Evolutionary conservation across 495 filamentous ascomycete genomes (phyloP), one percentile per base, ranked within the genome.

Genomic region (Neurospora hispaniola): DNA sequence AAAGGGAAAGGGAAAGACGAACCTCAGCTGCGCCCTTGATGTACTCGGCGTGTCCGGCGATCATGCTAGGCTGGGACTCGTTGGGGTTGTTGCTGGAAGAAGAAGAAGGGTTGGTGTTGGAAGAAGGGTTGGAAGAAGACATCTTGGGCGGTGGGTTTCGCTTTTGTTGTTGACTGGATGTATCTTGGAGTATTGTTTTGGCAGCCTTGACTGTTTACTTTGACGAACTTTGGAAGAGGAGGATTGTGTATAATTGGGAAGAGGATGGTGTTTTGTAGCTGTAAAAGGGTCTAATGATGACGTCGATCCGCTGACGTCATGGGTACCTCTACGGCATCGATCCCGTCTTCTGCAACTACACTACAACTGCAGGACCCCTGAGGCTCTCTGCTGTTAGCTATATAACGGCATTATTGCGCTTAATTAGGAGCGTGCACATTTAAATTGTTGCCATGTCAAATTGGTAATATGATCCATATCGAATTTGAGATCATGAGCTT

Each of bases 11-110:
- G 35, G 35, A 38, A 38, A 27, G 5, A 74, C 75, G 70, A 7
- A 85, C 84, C 78, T 86, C 83, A n/a, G 82, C 76, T 7, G 80
- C 81, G 44, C 84, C 84, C 69, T 86, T 85, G 72, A 85, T 78
- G 69, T 84, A 86, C 73, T 85, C 82, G 38, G 80, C 83, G 44
- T 85, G 84, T 39, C 80, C 78, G 35, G 79, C 73, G 16, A 84
- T 54, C n/a, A 86, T 81, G 35, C 83, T 79, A 1, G 83, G 80
- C 69, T 74, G 68, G n/a, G 59, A 70, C 62, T 75, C 75, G 62
- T 38, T 38, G 38, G 35, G 0, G 23, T 43, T 70, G 39, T n/a
- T 39, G 27, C 38, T 54, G 41, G 43, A n/a, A n/a, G 40, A 31
- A 44, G 40, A 31, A 14, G 59, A n/a, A 14, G 71, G 69, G 39